Evolutionary conservation across 257 asterid species (phyloP).

Genomic region (Solanum rostratum): DNA sequence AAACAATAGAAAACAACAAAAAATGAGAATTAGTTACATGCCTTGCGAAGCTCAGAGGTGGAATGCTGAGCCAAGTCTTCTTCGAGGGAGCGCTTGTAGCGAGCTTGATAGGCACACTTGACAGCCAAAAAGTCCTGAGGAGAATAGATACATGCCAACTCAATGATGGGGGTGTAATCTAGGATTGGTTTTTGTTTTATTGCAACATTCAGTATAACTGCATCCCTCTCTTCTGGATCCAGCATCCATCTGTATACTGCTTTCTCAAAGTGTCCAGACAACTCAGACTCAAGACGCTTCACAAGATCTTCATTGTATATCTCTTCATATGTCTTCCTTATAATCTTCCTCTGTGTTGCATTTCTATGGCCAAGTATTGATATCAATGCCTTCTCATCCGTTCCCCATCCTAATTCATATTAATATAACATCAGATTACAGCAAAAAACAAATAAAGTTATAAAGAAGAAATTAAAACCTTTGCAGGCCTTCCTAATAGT

Average conservation of each 20-base stretch:
- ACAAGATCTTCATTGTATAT: slow-evolving; percentile 58
- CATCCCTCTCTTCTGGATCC: slow-evolving; percentile 69
- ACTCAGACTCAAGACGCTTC: slow-evolving; percentile 67
- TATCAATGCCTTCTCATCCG: slow-evolving; percentile 56
- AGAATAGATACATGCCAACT: slow-evolving; percentile 31
- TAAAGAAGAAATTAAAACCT: slow-evolving; percentile 22
- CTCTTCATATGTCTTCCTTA: slow-evolving; percentile 49
- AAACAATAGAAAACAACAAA: background rate
- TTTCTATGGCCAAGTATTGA: slow-evolving; percentile 50
- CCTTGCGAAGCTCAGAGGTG: slow-evolving; percentile 49
- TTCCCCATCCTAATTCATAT: slow-evolving; percentile 52
- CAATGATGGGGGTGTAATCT: slow-evolving; percentile 40
- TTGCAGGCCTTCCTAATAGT: slow-evolving; percentile 61
- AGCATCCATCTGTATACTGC: slow-evolving; percentile 64
- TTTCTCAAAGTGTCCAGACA: slow-evolving; percentile 65
- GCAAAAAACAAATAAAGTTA: background rate
- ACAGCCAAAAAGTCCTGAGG: slow-evolving; percentile 48
- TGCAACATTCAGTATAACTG: slow-evolving; percentile 43
- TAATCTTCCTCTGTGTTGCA: slow-evolving; percentile 43
- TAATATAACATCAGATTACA: background rate
- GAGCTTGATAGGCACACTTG: slow-evolving; percentile 54
- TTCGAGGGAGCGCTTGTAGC: slow-evolving; percentile 59
- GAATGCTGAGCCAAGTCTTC: slow-evolving; percentile 64
- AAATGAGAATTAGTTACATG: background rate
- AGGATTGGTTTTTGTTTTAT: slow-evolving; percentile 23